A percentile compares a stretch with the other conserved stretches of the same genome.
These are phyloP conservation scores for Oligophagozyma castellii DNA, from an alignment of 1,139 yeast genomes.

Conservation along the genomic window DNA sequence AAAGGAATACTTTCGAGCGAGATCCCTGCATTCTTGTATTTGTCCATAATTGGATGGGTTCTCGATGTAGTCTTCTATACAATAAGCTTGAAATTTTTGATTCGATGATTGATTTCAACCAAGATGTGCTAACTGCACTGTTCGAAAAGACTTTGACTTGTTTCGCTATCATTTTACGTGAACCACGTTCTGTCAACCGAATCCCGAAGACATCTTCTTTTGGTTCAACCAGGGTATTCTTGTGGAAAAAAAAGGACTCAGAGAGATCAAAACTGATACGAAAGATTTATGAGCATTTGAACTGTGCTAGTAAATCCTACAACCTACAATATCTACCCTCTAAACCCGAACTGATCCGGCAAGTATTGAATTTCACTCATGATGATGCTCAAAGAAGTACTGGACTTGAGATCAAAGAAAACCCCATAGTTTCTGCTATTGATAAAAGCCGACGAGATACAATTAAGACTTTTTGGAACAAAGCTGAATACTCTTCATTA, in stretches of 20 bases:
- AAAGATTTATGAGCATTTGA: no score
- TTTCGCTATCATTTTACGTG: background rate
- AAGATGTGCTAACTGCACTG: background rate
- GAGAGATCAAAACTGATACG: no score
- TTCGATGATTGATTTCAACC: background rate
- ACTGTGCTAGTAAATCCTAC: no score
- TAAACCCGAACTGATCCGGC: no score
- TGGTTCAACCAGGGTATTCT: background rate
- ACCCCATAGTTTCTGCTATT: no score
- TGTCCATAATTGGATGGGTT: background rate
- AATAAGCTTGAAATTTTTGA: background rate
- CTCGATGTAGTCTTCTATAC: background rate
- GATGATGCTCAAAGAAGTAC: no score
- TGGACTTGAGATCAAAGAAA: no score
- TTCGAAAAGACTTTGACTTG: background rate
- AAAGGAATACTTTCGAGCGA: background rate
- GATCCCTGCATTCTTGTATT: background rate
- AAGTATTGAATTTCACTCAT: no score
- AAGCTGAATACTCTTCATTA: no score
- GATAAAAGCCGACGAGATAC: no score
- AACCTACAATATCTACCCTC: no score
- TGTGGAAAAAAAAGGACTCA: background rate
- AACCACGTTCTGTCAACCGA: background rate
- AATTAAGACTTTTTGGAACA: no score
- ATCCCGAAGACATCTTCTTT: background rate